phyloP scores from a whole-genome alignment of 2,329 filamentous ascomycete genomes.

The Fusarium irregulare region DNA sequence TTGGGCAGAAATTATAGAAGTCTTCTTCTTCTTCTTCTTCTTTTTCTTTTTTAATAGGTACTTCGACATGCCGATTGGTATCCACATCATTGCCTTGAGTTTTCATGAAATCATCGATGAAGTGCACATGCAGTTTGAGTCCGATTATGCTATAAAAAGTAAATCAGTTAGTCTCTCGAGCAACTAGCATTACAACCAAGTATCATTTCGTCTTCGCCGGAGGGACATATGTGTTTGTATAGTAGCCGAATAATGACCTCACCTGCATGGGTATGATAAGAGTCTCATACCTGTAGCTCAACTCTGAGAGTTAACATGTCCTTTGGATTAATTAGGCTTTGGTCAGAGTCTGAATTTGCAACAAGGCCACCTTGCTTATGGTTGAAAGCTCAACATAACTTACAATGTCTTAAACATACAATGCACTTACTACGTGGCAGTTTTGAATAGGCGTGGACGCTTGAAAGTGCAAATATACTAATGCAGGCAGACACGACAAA shows the following conservation, averaged over 20 bases:
- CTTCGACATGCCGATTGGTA: neutral
- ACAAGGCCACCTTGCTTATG: neutral
- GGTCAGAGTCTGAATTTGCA: neutral
- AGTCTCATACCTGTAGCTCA: neutral
- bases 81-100: neutral
- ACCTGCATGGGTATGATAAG: neutral
- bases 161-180: neutral
- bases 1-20: neutral
- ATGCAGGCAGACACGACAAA: neutral
- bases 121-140: neutral
- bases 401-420: neutral
- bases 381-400: neutral
- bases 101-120: neutral
- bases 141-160: neutral
- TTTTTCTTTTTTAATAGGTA: neutral
- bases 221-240: neutral
- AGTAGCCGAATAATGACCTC: neutral
- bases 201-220: neutral
- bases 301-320: neutral
- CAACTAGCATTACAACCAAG: neutral
- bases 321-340: neutral
- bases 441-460: neutral
- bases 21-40: neutral
- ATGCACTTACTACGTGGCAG: slow-evolving; percentile 8
- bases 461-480: slow-evolving; percentile 6